Percentiles rank a stretch among this genome's conserved stretches.
Conservation (phyloP, 768 basidiomycete species). For the Auricularia auricula-judae region DNA sequence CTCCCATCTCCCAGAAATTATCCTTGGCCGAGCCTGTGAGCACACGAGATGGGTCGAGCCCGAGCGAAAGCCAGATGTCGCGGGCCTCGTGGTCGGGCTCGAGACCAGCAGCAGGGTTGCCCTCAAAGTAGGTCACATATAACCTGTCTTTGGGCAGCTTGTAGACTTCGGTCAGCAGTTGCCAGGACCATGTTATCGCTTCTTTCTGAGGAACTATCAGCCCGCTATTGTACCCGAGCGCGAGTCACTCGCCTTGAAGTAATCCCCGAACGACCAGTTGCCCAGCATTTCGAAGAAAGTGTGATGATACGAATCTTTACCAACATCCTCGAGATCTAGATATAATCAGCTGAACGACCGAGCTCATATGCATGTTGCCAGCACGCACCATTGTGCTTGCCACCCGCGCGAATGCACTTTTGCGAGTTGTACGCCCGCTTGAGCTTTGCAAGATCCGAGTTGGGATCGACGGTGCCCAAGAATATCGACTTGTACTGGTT, state of each 20-base stretch:
- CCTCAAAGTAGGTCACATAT: conserved; percentile 97
- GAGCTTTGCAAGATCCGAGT: conserved; percentile 82
- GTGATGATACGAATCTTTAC: conserved; percentile 96
- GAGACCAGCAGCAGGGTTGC: conserved; percentile 74
- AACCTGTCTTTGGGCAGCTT: conserved; percentile 80
- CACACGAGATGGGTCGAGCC: conserved; percentile 82
- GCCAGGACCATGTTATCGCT: conserved; percentile 89
- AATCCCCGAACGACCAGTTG: conserved; percentile 99
- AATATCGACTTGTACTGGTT: conserved; percentile 97
- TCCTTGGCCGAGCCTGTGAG: conserved; percentile 92
- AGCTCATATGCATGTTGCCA: conserved; percentile 1
- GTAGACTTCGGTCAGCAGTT: conserved; percentile 83
- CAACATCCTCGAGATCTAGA: conserved; percentile 94
- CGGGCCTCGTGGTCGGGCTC: conserved; percentile 84
- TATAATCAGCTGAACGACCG: conserved; percentile 2
- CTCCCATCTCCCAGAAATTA: conserved; percentile 99
- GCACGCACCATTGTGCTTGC: conserved; percentile 86
- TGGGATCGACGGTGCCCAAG: conserved; percentile 93
- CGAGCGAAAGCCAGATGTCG: conserved; percentile 79
- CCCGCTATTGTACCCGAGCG: background rate
- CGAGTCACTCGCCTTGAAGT: conserved; percentile 71
- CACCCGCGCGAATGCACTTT: conserved; percentile 97
- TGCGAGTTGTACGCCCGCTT: conserved; percentile 93
- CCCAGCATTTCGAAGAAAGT: conserved; percentile 99
- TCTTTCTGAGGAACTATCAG: conserved; percentile 52